phyloP scores from a whole-genome alignment of 1,284 basidiomycete species.

The Apiotrichum porosum region DNA sequence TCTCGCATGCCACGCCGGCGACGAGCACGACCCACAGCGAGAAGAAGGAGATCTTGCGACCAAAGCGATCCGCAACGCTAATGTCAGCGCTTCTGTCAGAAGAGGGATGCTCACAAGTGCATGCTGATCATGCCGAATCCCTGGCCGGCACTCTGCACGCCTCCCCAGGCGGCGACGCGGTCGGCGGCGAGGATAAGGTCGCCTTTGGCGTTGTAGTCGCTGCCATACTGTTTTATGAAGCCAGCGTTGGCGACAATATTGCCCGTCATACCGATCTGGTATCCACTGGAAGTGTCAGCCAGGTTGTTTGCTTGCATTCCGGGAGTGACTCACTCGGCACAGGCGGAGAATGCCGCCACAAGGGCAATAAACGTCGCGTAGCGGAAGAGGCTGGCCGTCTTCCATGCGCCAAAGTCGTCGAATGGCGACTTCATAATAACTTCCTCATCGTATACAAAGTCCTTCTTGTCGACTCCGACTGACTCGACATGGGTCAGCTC shows the following conservation, averaged over 20 bases:
- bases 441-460: slow-evolving; percentile 9
- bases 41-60: slow-evolving; percentile 27
- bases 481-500: too few relatives aligned
- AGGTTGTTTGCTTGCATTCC: too few relatives aligned
- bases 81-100: neutral
- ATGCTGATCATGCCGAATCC: slow-evolving; percentile 19
- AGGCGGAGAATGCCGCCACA: slow-evolving; percentile 29
- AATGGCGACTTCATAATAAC: slow-evolving; percentile 33
- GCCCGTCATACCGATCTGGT: slow-evolving; percentile 21
- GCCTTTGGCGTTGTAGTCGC: slow-evolving; percentile 10
- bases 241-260: slow-evolving; percentile 29
- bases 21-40: slow-evolving; percentile 26
- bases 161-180: slow-evolving; percentile 17
- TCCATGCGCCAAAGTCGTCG: slow-evolving; percentile 24
- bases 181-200: slow-evolving; percentile 14
- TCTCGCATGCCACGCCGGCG: slow-evolving; percentile 17
- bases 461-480: neutral
- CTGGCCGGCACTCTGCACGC: slow-evolving; percentile 21
- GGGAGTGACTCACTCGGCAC: slow-evolving; percentile 2
- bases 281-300: too few relatives aligned
- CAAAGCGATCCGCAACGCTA: slow-evolving; percentile 21
- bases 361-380: slow-evolving; percentile 27
- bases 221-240: slow-evolving; percentile 24
- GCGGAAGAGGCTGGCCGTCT: slow-evolving; percentile 23
- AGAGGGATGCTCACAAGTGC: slow-evolving; percentile 12